Base-by-base conservation (phyloP, 164 flowering plant species). In the Cinnamomum micranthum region DNA sequence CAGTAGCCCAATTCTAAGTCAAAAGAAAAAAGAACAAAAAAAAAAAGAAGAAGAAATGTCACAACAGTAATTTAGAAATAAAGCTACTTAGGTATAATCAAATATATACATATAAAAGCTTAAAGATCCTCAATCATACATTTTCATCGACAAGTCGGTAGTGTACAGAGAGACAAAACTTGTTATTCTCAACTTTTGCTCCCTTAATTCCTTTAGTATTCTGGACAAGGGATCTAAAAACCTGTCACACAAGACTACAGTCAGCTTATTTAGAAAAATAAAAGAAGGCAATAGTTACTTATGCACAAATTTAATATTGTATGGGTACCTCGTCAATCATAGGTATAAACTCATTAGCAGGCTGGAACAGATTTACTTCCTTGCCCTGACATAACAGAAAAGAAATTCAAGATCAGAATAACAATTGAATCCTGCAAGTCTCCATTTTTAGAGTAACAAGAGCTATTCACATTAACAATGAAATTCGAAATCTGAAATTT, bases 161-260 rank as follows among this genome's bases (percentile, higher is more conserved):
- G 88, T 96, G 99, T 80, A 96, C 95, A 83, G 97, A 92, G 73
- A 82, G 85, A 79, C 99, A 96, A 86, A 96, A 96, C 79, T 91
- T 96, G 74, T 94, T 89, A 75, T 92, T 88, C 85, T 96, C 99
- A 65, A 94, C 95, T 78, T 87, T 91, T 72, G 91, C 87, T 28
- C 99, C 99, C 81, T 83, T 70, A 63, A 95, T 93, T 25, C 69
- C 91, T 77, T 85, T 87, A 17, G 95, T 91, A 63, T 77, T 79
- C 84, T 93, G 92, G 35, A 91, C 86, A 60, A 93, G 97, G 84
- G 90, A 80, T 85, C 82, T 87, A 86, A 85, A 90, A 89, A 95
- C 99, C 97, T 94, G 77, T 67, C 50, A 51, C 9, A n/a, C 6
- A 51, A 50, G 23, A 71, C 19, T 15, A 76, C 13, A 2, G 41